Evolutionary conservation across 257 asterid genomes (phyloP).

Genomic region (Plantago ovata): DNA sequence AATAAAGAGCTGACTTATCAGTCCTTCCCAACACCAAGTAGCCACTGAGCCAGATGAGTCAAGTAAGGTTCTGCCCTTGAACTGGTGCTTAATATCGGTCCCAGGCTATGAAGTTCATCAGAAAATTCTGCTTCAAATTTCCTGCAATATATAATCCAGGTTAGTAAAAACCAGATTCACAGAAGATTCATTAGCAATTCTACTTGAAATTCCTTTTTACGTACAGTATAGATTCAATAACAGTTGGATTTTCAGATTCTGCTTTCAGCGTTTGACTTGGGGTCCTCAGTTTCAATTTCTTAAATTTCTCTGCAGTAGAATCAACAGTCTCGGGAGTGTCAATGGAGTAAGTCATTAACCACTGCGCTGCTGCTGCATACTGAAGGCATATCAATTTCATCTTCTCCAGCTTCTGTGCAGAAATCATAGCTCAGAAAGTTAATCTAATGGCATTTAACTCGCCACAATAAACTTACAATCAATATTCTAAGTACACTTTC

Average conservation of each 20-base stretch:
- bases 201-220: conserved; percentile 21
- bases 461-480: background rate
- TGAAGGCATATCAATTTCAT: conserved; percentile 86
- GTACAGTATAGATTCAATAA: conserved; percentile 70
- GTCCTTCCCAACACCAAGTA: conserved; percentile 89
- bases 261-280: conserved; percentile 48
- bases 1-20: conserved; percentile 25
- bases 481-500: conserved; percentile 3
- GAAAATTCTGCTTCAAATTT: conserved; percentile 81
- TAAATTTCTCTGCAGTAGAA: conserved; percentile 44
- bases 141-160: conserved; percentile 38
- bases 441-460: conserved; percentile 14
- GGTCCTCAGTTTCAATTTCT: conserved; percentile 59
- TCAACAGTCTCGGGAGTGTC: conserved; percentile 42
- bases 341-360: conserved; percentile 62
- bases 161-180: conserved; percentile 3
- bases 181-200: background rate
- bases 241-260: conserved; percentile 56
- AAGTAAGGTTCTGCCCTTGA: conserved; percentile 87
- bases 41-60: conserved; percentile 97
- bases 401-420: conserved; percentile 82
- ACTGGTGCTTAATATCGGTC: conserved; percentile 87
- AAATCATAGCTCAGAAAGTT: conserved; percentile 19
- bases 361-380: conserved; percentile 85
- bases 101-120: conserved; percentile 71